phyloP scores from a whole-genome alignment of 208 protist species.

The Leishmania arabica region DNA sequence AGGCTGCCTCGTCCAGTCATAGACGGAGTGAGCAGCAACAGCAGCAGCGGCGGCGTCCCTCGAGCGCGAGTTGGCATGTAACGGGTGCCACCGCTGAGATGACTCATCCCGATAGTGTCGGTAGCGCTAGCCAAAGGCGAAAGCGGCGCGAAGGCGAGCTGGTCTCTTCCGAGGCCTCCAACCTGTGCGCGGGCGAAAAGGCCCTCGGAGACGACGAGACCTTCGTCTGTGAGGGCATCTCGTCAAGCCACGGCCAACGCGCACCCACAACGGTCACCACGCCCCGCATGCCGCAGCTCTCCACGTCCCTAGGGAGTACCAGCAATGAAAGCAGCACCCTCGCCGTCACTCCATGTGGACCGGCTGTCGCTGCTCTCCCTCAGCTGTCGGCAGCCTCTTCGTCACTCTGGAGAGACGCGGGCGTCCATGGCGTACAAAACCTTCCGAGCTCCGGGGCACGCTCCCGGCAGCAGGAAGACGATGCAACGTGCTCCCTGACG shows the following conservation, averaged over 20 bases:
- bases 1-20: conserved; percentile 4
- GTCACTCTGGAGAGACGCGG: conserved; percentile 1
- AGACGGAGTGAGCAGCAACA: background rate
- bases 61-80: background rate
- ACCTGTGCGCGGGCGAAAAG: background rate
- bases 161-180: background rate
- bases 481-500: conserved; percentile 4
- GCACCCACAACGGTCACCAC: background rate
- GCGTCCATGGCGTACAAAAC: background rate
- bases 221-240: background rate
- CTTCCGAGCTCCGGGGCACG: background rate
- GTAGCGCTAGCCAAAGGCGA: background rate
- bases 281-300: background rate
- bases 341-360: background rate
- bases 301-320: background rate
- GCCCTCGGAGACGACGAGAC: background rate
- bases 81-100: background rate
- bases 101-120: background rate
- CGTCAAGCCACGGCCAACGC: background rate
- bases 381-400: background rate
- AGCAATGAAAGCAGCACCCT: background rate
- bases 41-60: background rate
- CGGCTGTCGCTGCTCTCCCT: background rate
- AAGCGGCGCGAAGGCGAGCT: background rate
- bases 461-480: background rate